These are phyloP conservation scores for Ceriops decandra DNA, from an alignment of 345 rosid genomes.

Conservation along the genomic window DNA sequence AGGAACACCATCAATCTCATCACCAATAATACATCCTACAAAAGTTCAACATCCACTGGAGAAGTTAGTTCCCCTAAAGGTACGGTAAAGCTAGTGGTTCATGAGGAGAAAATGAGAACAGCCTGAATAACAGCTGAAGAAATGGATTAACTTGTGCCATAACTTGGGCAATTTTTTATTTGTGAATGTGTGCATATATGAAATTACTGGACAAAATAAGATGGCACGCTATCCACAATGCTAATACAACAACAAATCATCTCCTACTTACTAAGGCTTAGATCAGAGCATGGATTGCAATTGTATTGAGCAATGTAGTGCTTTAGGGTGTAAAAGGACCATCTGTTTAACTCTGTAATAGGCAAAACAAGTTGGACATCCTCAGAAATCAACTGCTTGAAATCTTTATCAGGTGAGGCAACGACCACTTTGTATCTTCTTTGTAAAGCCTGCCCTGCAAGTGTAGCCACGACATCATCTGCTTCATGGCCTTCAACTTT, in stretches of 20 bases:
- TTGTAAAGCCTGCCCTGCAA: constrained; percentile 59
- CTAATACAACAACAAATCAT: constrained; percentile 4
- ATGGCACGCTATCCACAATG: neutral
- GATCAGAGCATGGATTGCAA: constrained; percentile 75
- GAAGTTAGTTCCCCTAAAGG: neutral
- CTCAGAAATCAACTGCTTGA: constrained; percentile 88
- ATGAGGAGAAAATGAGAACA: neutral
- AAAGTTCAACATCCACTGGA: constrained; percentile 1
- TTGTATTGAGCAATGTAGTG: constrained; percentile 74
- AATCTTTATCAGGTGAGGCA: constrained; percentile 97
- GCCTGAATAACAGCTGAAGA: neutral
- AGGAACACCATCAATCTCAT: constrained; percentile 85
- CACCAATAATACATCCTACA: constrained; percentile 86
- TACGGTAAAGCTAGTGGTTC: neutral
- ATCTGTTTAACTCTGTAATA: constrained; percentile 58
- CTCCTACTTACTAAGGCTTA: constrained; percentile 71
- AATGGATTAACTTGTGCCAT: neutral
- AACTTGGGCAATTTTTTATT: neutral
- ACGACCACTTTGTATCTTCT: constrained; percentile 61
- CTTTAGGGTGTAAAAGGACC: constrained; percentile 89
- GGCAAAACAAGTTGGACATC: constrained; percentile 91
- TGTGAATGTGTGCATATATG: neutral
- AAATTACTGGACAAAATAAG: neutral
- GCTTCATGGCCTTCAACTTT: constrained; percentile 79
- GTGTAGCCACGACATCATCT: constrained; percentile 87